A percentile compares a stretch with the other conserved stretches of the same genome.
phyloP scores from a whole-genome alignment of 73 alveolate genomes.

The Tetrahymena borealis region DNA sequence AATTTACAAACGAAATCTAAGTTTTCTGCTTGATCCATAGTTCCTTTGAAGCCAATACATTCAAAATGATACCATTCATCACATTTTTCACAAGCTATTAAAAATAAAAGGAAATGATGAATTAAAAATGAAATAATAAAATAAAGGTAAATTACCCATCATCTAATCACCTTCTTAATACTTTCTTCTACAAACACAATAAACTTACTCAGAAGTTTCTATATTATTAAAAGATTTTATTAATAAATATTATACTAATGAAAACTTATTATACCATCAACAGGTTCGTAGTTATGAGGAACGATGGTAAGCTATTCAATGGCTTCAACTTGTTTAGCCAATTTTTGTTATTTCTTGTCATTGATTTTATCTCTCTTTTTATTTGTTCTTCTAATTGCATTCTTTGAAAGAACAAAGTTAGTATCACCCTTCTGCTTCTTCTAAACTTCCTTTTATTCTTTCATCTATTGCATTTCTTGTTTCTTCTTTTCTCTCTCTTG shows the following conservation, averaged over 20 bases:
- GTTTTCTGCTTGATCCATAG: conserved; percentile 17
- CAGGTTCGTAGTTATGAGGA: not conserved
- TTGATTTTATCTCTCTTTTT: not conserved
- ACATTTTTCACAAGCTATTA: conserved; percentile 31
- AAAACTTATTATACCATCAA: not conserved
- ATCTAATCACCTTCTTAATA: not conserved
- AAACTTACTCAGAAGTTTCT: not conserved
- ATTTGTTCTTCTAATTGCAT: not conserved
- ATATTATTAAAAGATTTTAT: not conserved
- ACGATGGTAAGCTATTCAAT: not conserved
- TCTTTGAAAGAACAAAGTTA: not conserved
- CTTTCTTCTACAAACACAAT: not conserved
- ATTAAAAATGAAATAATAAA: not conserved
- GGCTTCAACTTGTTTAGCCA: not conserved
- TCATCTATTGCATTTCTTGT: not conserved
- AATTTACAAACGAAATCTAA: conserved; percentile 4
- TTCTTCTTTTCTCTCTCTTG: not conserved
- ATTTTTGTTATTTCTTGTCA: not conserved
- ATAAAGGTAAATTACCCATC: not conserved
- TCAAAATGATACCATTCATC: conserved; percentile 39
- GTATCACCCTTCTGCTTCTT: not conserved
- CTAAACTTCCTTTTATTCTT: not conserved
- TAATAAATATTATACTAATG: not conserved
- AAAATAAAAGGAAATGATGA: not conserved
- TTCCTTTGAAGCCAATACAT: conserved; percentile 21